Evolutionary conservation across 306 rosid genomes (phyloP).

Genomic region (Gastrolobium bilobum): DNA sequence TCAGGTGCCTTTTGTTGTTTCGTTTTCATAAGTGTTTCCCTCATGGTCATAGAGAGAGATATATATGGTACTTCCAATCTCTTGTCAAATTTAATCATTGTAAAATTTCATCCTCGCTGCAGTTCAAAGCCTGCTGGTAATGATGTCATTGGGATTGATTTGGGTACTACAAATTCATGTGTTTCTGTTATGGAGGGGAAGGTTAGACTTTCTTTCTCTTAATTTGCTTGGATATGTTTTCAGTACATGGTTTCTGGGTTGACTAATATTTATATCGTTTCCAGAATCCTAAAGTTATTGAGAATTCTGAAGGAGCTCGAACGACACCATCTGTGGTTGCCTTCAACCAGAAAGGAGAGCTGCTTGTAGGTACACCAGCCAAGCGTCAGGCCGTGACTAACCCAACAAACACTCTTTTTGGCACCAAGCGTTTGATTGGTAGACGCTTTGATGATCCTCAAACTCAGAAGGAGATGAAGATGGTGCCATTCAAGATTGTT

Average conservation of each 20-base stretch:
- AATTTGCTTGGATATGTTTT: neutral
- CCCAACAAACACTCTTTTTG: slow-evolving; percentile 80
- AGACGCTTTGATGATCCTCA: slow-evolving; percentile 84
- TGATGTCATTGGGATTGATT: slow-evolving; percentile 86
- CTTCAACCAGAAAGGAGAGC: slow-evolving; percentile 82
- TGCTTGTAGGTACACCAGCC: slow-evolving; percentile 89
- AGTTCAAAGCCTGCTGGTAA: slow-evolving; percentile 80
- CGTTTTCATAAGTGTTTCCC: neutral
- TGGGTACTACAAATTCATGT: slow-evolving; percentile 94
- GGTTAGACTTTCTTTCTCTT: slow-evolving; percentile 43
- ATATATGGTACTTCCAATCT: neutral
- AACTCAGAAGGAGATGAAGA: slow-evolving; percentile 92
- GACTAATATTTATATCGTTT: neutral
- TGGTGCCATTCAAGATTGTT: slow-evolving; percentile 89
- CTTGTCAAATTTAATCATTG: neutral
- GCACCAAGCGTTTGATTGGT: slow-evolving; percentile 84
- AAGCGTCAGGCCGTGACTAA: slow-evolving; percentile 90
- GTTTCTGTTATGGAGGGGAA: slow-evolving; percentile 93
- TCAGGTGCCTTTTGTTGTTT: slow-evolving; percentile 61
- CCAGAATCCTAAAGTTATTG: slow-evolving; percentile 87
- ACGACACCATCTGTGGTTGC: slow-evolving; percentile 94
- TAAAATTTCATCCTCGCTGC: slow-evolving; percentile 9
- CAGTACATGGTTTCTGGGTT: neutral
- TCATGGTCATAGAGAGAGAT: neutral
- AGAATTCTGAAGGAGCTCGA: slow-evolving; percentile 86